A percentile compares a stretch with the other conserved stretches of the same genome.
These are phyloP conservation scores for Macrophomina tecta DNA, from an alignment of 2,329 filamentous ascomycete genomes.

Conservation along the genomic window DNA sequence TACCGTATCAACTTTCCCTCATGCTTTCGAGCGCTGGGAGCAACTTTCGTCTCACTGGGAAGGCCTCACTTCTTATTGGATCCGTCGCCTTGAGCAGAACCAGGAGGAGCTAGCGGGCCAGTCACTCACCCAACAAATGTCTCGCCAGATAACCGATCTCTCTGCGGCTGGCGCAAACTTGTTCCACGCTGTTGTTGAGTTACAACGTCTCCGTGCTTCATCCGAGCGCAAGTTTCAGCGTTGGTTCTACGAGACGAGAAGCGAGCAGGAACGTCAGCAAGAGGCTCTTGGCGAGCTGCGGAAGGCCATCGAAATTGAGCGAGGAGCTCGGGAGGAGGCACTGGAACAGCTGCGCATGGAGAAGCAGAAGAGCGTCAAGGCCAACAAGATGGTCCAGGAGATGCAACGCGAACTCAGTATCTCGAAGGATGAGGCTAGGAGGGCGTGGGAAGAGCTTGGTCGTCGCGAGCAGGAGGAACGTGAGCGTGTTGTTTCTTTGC, in stretches of 20 bases:
- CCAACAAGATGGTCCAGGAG: conserved; percentile 81
- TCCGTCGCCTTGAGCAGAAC: conserved; percentile 88
- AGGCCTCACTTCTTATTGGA: conserved; percentile 96
- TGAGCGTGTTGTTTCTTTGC: conserved; percentile 82
- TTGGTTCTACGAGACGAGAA: conserved; percentile 96
- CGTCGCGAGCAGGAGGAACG: conserved; percentile 91
- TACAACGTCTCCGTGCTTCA: conserved; percentile 90
- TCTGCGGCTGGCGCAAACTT: conserved; percentile 95
- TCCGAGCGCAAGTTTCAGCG: conserved; percentile 97
- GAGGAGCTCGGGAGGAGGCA: conserved; percentile 70
- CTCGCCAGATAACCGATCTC: conserved; percentile 94
- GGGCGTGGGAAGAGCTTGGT: conserved; percentile 97
- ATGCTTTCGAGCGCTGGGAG: conserved; percentile 98
- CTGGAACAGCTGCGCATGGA: conserved; percentile 69
- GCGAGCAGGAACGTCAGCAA: conserved; percentile 82
- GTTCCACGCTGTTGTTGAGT: conserved; percentile 95
- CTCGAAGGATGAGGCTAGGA: conserved; percentile 91
- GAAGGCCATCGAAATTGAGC: conserved; percentile 74
- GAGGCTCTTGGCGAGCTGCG: conserved; percentile 85
- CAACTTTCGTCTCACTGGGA: conserved; percentile 98
- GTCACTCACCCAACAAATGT: conserved; percentile 84
- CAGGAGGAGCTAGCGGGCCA: conserved; percentile 82
- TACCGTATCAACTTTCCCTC: conserved; percentile 76
- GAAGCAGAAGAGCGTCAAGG: conserved; percentile 70
- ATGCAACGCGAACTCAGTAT: conserved; percentile 93